Base-by-base conservation (phyloP, 352 stramenopile genomes). In the Pythium chondricola region DNA sequence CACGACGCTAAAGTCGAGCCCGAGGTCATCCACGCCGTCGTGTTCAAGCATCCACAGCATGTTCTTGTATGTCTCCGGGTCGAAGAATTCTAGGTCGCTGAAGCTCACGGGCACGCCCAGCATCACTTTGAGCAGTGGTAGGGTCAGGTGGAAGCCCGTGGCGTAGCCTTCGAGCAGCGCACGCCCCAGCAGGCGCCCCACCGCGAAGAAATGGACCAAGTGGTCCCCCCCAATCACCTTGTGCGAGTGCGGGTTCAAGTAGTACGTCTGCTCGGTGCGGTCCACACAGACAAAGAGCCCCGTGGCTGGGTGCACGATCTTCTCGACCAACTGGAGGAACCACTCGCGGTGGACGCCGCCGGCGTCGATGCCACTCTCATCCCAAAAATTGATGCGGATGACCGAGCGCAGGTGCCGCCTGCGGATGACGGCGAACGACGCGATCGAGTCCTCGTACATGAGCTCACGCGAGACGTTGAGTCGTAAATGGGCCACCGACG, bases 81-180 rank as follows among this genome's bases (percentile, higher is more conserved):
- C 64, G 14, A 69, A 65, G 30, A 61, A 67, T 67, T 96, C 80
- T 8, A 98, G 61, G 61, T 98, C 93, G 22, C 76, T 72, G 37
- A 97, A 86, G 26, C 70, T 85, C 38, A 97, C 72, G 13, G 93
- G 93, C 69, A 88, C 93, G 21, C 82, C 89, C 1, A 97, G 63
- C 6, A 98, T 77, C 54, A 97, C 89, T 63, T 97, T 98, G 69
- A 97, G 97, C 47, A 98, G 56, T 24, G 93, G 83, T 14, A 88
- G 68, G 6, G 93, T 83, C 52, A 98, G 83, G 54, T 97, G 90
- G 27, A 85, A 83, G 38, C 69, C 64, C 2, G 96, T 84, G 7
- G 96, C 59, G 51, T 96, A 83, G 35, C 83, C 69, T 60, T 97
- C 93, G 8, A 71, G 33, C 22, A 68, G 33, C 11, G 60, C 54